Conservation (phyloP, 495 filamentous ascomycete species). For the Xanthoparmelia taractica region DNA sequence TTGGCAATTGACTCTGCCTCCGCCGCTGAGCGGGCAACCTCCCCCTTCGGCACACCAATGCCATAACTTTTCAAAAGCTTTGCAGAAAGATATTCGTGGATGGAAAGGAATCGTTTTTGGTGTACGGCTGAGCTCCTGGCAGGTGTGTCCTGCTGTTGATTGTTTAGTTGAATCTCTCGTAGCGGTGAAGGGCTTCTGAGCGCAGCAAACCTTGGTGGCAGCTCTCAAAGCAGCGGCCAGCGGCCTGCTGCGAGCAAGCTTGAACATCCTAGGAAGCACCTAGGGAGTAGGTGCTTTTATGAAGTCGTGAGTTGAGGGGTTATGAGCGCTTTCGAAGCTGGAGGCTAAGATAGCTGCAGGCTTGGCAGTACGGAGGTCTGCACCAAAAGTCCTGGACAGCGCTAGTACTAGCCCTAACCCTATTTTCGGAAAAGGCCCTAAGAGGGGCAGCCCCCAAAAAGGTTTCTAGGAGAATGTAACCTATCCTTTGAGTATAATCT, state of each 20-base stretch:
- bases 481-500: too few species aligned
- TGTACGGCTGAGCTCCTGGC: slow-evolving; percentile 46
- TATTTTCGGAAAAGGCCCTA: too few species aligned
- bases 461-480: too few species aligned
- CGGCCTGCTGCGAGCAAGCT: slow-evolving; percentile 60
- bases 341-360: slow-evolving; percentile 8
- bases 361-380: too few species aligned
- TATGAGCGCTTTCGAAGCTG: neutral
- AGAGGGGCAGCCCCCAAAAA: too few species aligned
- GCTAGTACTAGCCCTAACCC: too few species aligned
- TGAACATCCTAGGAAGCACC: slow-evolving; percentile 55
- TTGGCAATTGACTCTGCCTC: slow-evolving; percentile 91
- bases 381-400: too few species aligned
- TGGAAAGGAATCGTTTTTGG: slow-evolving; percentile 82
- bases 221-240: slow-evolving; percentile 59
- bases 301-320: neutral
- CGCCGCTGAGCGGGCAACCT: slow-evolving; percentile 69
- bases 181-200: neutral
- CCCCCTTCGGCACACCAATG: slow-evolving; percentile 81
- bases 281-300: slow-evolving; percentile 13
- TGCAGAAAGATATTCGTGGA: slow-evolving; percentile 95
- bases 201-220: slow-evolving; percentile 44
- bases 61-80: slow-evolving; percentile 88
- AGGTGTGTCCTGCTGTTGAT: slow-evolving; percentile 38
- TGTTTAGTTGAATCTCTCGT: neutral